phyloP scores from a whole-genome alignment of 345 rosid species.

The Eucalyptus caleyi region DNA sequence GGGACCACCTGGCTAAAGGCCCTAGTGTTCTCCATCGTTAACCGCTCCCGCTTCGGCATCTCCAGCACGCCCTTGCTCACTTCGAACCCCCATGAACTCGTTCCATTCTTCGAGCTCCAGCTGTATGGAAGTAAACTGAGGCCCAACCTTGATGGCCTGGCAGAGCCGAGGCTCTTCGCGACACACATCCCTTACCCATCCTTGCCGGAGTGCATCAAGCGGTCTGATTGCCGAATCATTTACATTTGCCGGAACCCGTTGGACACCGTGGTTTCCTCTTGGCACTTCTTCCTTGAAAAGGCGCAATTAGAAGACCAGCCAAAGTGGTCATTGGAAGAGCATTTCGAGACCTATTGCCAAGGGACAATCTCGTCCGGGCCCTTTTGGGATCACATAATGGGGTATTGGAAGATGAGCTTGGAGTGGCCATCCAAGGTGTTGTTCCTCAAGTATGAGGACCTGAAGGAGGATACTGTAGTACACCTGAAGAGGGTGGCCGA shows the following conservation, averaged over 20 bases:
- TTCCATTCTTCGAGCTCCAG: conserved; percentile 1
- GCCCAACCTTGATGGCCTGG: neutral
- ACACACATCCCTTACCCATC: neutral
- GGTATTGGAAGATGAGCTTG: conserved; percentile 18
- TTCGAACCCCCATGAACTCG: conserved; percentile 13
- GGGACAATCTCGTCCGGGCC: conserved; percentile 15
- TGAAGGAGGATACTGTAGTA: conserved; percentile 2
- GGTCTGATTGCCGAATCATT: neutral
- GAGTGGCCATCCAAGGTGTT: conserved; percentile 10
- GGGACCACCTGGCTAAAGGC: conserved; percentile 31
- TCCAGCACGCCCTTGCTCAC: neutral
- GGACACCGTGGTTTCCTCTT: neutral
- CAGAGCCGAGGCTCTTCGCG: neutral
- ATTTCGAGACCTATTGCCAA: neutral
- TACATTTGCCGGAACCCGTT: neutral
- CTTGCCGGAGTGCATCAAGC: neutral
- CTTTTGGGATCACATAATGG: conserved; percentile 19
- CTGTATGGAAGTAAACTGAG: neutral
- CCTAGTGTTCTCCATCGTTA: neutral
- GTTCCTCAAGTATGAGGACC: conserved; percentile 20
- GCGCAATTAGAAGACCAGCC: neutral
- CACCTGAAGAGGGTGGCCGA: neutral
- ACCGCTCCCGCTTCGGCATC: neutral
- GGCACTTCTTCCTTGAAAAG: neutral
- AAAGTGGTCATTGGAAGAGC: neutral